Evolutionary conservation across 225 moss, liverwort and hornwort genomes (phyloP), one percentile per base, ranked within the genome.

Genomic region (Bryum argenteum): DNA sequence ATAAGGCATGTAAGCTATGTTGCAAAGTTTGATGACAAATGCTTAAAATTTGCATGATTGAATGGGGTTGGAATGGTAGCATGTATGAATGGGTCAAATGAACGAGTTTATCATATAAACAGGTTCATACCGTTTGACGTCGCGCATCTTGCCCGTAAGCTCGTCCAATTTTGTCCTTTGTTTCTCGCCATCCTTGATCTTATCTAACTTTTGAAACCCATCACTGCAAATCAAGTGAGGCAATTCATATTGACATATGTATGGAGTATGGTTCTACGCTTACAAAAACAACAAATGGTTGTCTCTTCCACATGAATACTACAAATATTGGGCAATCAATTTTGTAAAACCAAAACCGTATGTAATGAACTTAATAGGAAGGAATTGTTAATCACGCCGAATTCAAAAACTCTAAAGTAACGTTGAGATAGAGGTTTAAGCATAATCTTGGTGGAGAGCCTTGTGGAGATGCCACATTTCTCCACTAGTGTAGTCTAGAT

Each of bases 61-160:
- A n/a, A n/a, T n/a, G 21, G 10, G 3, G 54, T 20, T 55, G 15
- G 58, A n/a, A 56, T 20, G 2, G 17, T 45, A 62, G 14, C 37
- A 41, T 75, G 16, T 62, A 15, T 18, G 20, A 20, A 9, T 42
- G 17, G 44, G 14, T 61, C 11, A 33, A 2, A 26, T 26, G 4
- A 26, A 26, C 4, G 26, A 4, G 26, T 26, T 4, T 4, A 2
- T 2, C 23, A 37, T 18, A 39, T 21, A 19, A 59, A 77, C 48
- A 18, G 10, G 7, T 63, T 39, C 85, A 66, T 66, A 96, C 94
- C 97, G 69, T 81, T 97, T 97, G 42, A 84, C 85, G 45, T 92
- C 94, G n/a, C 94, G 89, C 97, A 97, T 97, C 77, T 94, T 92
- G 53, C 84, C 69, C n/a, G 94, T 97, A 26, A 97, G 92, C 47